Percentiles rank a stretch among this genome's conserved stretches.
These are phyloP conservation scores for Cyberlindnera mrakii DNA, from an alignment of 805 yeast genomes.

Conservation along the genomic window DNA sequence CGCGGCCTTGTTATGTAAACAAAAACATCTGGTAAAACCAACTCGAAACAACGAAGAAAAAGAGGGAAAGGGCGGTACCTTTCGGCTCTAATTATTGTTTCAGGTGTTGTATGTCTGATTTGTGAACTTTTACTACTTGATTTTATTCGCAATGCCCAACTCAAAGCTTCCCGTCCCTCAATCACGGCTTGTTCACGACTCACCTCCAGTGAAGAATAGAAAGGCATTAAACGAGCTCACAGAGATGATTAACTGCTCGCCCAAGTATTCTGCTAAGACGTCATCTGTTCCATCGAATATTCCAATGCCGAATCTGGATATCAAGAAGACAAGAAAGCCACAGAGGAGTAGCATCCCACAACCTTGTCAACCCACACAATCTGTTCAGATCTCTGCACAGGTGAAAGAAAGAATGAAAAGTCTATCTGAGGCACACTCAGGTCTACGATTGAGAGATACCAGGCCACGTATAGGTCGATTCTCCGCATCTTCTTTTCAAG, in stretches of 20 bases:
- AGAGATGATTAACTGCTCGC: conserved; percentile 15
- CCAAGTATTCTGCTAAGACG: conserved; percentile 3
- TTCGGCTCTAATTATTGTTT: too few species aligned
- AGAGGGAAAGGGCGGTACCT: too few species aligned
- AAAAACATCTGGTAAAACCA: too few species aligned
- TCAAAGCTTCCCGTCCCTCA: conserved; percentile 12
- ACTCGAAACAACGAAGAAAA: too few species aligned
- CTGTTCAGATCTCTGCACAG: conserved; percentile 1
- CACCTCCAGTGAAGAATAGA: conserved; percentile 21
- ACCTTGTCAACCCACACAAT: not conserved
- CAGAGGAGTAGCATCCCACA: not conserved
- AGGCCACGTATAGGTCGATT: not conserved
- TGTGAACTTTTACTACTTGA: too few species aligned
- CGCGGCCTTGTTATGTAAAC: too few species aligned
- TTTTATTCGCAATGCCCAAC: not conserved
- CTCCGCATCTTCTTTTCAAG: conserved; percentile 1
- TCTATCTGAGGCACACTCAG: conserved; percentile 1
- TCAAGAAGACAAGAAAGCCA: not conserved
- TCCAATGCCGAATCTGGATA: not conserved
- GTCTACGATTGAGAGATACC: not conserved
- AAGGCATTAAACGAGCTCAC: conserved; percentile 17
- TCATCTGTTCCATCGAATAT: not conserved
- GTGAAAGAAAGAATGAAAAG: conserved; percentile 1
- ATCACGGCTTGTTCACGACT: conserved; percentile 5
- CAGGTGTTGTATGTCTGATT: too few species aligned